Base-by-base conservation (phyloP, 345 rosid species). In the Nephelium lappaceum region DNA sequence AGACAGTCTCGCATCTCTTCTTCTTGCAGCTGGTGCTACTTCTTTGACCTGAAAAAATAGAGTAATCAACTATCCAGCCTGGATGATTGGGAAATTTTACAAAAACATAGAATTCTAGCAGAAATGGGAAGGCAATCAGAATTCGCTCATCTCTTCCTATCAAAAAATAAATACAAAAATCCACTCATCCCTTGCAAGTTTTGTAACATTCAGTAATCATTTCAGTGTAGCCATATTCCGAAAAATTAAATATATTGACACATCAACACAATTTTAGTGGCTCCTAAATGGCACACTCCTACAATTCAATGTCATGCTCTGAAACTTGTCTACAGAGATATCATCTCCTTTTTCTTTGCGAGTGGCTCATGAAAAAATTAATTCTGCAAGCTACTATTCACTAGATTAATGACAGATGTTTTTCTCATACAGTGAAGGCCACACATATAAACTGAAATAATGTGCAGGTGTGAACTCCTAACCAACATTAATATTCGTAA, bases 11-110 rank as follows among this genome's bases (percentile, higher is more conserved):
- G 95, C 98, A 82, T 89, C 91, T 82, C 91, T 91, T 87, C 94
- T 92, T 83, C 95, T 92, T 77, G 99, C 98, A 67, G 91, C 97
- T 3, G 93, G 91, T 71, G 92, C 91, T 45, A 95, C 97, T 88
- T 95, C 99, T 83, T 91, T 92, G 49, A 95, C 97, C 99, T 90
- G 80, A 24, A 77, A 72, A 23, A 25, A 61, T 79, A 24, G 65
- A 21, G 5, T 4, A 72, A 75, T 72, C 27, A 78, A 69, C 27
- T 42, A 66, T 23, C 51, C 38, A 27, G 41, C 58, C 66, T 61
- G 60, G 57, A 73, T 27, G 36, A 42, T 14, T 61, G 27, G 19
- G 18, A 53, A 27, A 39, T 39, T 69, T 67, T 49, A 25, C 45
- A 15, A 21, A 8, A 67, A n/a, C 8, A 42, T 45, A 63, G 12